A percentile compares a stretch with the other conserved stretches of the same genome.
Conservation (phyloP, 129 eudicot species). For the Centella asiatica region DNA sequence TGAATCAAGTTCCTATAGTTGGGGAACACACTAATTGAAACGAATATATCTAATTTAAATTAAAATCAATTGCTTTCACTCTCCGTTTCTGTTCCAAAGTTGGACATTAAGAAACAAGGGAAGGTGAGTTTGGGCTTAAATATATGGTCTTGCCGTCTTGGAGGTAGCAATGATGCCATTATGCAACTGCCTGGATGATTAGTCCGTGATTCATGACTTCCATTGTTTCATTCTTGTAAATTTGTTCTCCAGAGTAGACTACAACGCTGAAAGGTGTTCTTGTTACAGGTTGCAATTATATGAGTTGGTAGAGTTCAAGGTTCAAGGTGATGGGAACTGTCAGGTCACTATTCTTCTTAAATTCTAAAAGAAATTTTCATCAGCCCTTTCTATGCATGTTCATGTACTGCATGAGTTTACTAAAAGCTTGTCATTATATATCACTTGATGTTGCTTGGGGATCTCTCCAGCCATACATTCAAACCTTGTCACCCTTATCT, state of each 20-base stretch:
- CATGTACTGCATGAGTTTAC: not conserved
- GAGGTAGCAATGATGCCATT: not conserved
- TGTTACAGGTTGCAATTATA: constrained; percentile 63
- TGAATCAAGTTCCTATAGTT: not conserved
- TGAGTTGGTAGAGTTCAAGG: constrained; percentile 74
- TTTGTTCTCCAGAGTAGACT: not conserved
- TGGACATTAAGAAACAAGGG: not conserved
- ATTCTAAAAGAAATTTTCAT: constrained; percentile 3
- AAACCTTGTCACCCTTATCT: not conserved
- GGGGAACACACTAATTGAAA: not conserved
- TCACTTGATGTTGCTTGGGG: not conserved
- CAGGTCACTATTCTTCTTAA: constrained; percentile 47
- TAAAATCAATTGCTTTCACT: not conserved
- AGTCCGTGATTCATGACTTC: not conserved
- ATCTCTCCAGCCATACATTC: not conserved
- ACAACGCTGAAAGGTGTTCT: constrained; percentile 7
- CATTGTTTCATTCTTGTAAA: not conserved
- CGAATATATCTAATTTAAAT: not conserved
- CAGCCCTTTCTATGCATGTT: not conserved
- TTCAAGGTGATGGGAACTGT: constrained; percentile 90
- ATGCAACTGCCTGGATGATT: not conserved
- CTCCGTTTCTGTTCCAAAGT: not conserved
- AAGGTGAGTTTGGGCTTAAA: not conserved
- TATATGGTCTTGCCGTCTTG: too few relatives aligned
- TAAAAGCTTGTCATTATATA: not conserved